Evolutionary conservation across 1,139 yeast species (phyloP).

Genomic region (Suhomyces wounanorum): DNA sequence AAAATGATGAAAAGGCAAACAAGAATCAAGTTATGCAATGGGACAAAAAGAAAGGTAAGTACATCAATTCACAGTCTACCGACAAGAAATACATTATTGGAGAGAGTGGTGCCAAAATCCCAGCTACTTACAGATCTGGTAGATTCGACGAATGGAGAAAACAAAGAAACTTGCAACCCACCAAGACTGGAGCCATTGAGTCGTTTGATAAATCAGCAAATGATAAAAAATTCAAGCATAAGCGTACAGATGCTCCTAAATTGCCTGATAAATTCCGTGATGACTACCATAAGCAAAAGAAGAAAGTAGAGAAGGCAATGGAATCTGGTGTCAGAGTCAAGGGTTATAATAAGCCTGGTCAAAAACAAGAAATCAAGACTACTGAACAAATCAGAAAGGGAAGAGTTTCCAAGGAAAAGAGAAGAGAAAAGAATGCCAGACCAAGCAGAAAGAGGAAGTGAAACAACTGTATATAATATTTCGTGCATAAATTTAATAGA

Average conservation of each 20-base stretch:
- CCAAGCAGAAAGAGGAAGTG: conserved; percentile 45
- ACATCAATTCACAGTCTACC: conserved; percentile 76
- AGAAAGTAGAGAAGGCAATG: conserved; percentile 77
- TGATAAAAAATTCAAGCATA: conserved; percentile 68
- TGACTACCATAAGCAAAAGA: conserved; percentile 80
- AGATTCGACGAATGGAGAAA: conserved; percentile 89
- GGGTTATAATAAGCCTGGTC: conserved; percentile 61
- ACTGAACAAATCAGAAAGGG: conserved; percentile 79
- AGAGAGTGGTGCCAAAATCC: conserved; percentile 90
- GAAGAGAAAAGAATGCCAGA: conserved; percentile 84
- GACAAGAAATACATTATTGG: conserved; percentile 89
- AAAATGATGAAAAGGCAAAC: conserved; percentile 69
- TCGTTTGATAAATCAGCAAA: conserved; percentile 24
- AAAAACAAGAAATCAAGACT: conserved; percentile 61
- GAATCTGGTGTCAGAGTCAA: conserved; percentile 74
- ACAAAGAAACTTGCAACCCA: conserved; percentile 58
- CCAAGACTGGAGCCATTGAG: conserved; percentile 57
- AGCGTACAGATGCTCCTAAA: conserved; percentile 76
- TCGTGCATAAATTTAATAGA: neutral
- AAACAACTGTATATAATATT: neutral
- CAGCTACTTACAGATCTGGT: conserved; percentile 91
- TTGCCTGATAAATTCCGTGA: conserved; percentile 88
- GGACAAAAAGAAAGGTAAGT: conserved; percentile 94
- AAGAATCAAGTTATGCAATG: conserved; percentile 79
- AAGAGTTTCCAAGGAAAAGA: conserved; percentile 68